These are phyloP conservation scores for Paecilomyces sp. DNA, from an alignment of 2,329 filamentous ascomycete genomes.

Conservation along the genomic window DNA sequence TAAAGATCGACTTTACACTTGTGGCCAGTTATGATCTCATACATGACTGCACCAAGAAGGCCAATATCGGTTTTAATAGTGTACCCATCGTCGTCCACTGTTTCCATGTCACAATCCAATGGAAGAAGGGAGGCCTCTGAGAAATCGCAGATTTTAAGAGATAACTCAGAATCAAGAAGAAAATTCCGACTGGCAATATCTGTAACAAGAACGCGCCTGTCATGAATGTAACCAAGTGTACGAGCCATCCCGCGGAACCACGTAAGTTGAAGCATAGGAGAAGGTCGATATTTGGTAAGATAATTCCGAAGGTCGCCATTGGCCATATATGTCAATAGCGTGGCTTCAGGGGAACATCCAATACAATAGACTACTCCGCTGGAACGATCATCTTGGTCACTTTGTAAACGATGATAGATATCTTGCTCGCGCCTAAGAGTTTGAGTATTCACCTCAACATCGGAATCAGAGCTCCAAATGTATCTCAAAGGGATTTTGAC, in stretches of 20 bases:
- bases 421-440: slow-evolving; percentile 12
- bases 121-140: slow-evolving; percentile 16
- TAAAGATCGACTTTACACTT: slow-evolving; percentile 18
- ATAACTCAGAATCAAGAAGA: slow-evolving; percentile 16
- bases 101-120: slow-evolving; percentile 16
- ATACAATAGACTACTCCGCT: slow-evolving; percentile 9
- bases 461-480: slow-evolving; percentile 8
- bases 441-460: slow-evolving; percentile 11
- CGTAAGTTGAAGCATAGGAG: slow-evolving; percentile 12
- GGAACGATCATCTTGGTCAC: not conserved
- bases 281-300: slow-evolving; percentile 10
- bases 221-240: slow-evolving; percentile 17
- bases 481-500: slow-evolving; percentile 13
- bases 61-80: slow-evolving; percentile 22
- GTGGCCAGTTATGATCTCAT: slow-evolving; percentile 16
- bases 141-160: slow-evolving; percentile 15
- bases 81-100: slow-evolving; percentile 18
- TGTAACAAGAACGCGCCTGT: slow-evolving; percentile 16
- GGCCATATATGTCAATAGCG: slow-evolving; percentile 14
- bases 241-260: slow-evolving; percentile 18
- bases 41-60: slow-evolving; percentile 22
- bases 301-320: slow-evolving; percentile 20
- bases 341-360: slow-evolving; percentile 7
- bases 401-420: slow-evolving; percentile 6
- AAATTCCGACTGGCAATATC: slow-evolving; percentile 23